Percentiles rank a stretch among this genome's conserved stretches.
Evolutionary conservation across 2,329 filamentous ascomycete species (phyloP).

Genomic region (Nemania abortiva): DNA sequence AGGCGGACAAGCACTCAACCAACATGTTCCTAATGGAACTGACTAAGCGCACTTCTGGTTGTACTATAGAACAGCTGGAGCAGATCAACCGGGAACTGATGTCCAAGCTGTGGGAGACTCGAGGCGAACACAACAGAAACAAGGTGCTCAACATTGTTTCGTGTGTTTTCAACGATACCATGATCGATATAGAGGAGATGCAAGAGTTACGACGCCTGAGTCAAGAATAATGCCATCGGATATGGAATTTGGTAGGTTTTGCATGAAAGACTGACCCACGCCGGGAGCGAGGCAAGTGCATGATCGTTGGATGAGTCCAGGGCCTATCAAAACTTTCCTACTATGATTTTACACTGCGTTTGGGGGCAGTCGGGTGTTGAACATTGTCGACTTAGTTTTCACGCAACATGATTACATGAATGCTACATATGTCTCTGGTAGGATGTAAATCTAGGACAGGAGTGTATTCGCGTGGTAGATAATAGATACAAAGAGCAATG

Average conservation of each 20-base stretch:
- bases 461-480: slow-evolving; percentile 9
- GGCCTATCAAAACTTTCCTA: slow-evolving; percentile 9
- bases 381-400: neutral
- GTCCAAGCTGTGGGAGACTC: slow-evolving; percentile 85
- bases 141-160: slow-evolving; percentile 74
- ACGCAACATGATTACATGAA: neutral
- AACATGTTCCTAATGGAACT: slow-evolving; percentile 71
- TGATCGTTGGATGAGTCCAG: neutral
- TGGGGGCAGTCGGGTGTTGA: slow-evolving; percentile 8
- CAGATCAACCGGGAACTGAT: slow-evolving; percentile 92
- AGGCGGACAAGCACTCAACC: slow-evolving; percentile 64
- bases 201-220: slow-evolving; percentile 61
- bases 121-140: slow-evolving; percentile 86
- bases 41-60: slow-evolving; percentile 76
- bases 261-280: neutral
- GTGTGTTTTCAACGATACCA: slow-evolving; percentile 80
- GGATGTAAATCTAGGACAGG: slow-evolving; percentile 13
- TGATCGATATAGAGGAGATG: slow-evolving; percentile 73
- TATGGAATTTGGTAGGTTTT: slow-evolving; percentile 1
- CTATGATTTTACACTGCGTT: slow-evolving; percentile 11
- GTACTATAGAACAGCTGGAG: slow-evolving; percentile 93
- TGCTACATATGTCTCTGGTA: neutral
- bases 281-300: slow-evolving; percentile 16
- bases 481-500: slow-evolving; percentile 26
- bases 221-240: slow-evolving; percentile 48